Percentiles rank a stretch among this genome's conserved stretches.
Evolutionary conservation across 768 basidiomycete genomes (phyloP).

Genomic region (Coprinellus aureogranulatus): DNA sequence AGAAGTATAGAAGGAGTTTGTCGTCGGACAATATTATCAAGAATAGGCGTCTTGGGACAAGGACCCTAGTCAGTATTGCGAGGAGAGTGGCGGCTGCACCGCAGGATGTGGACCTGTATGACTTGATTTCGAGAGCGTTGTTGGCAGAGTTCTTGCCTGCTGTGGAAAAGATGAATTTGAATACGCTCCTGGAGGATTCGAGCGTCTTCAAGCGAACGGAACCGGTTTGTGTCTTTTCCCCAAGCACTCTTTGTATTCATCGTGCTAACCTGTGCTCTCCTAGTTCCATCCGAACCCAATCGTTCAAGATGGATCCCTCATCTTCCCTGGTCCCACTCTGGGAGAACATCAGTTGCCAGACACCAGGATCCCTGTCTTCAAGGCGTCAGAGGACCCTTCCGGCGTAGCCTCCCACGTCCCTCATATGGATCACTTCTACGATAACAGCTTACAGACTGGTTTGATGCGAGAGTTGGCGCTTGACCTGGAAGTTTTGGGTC

Average conservation of each 20-base stretch:
- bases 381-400: slow-evolving; percentile 46
- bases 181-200: slow-evolving; percentile 48
- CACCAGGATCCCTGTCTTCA: slow-evolving; percentile 49
- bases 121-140: slow-evolving; percentile 47
- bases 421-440: slow-evolving; percentile 69
- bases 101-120: slow-evolving; percentile 43
- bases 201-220: slow-evolving; percentile 41
- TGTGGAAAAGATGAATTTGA: slow-evolving; percentile 54
- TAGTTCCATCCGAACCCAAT: slow-evolving; percentile 52
- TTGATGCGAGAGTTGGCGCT: slow-evolving; percentile 65
- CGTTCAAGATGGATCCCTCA: slow-evolving; percentile 33
- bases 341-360: slow-evolving; percentile 21
- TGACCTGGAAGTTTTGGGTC: slow-evolving; percentile 58
- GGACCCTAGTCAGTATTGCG: slow-evolving; percentile 56
- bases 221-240: slow-evolving; percentile 32
- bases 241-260: neutral
- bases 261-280: slow-evolving; percentile 6
- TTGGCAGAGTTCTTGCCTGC: slow-evolving; percentile 62
- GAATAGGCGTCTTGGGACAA: slow-evolving; percentile 62
- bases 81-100: slow-evolving; percentile 46
- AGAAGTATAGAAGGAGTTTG: slow-evolving; percentile 55
- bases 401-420: slow-evolving; percentile 60
- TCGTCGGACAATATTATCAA: slow-evolving; percentile 56
- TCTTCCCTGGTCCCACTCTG: slow-evolving; percentile 47
- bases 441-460: slow-evolving; percentile 66